Evolutionary conservation across 495 filamentous ascomycete genomes (phyloP).

Genomic region (Penicillium angulare): DNA sequence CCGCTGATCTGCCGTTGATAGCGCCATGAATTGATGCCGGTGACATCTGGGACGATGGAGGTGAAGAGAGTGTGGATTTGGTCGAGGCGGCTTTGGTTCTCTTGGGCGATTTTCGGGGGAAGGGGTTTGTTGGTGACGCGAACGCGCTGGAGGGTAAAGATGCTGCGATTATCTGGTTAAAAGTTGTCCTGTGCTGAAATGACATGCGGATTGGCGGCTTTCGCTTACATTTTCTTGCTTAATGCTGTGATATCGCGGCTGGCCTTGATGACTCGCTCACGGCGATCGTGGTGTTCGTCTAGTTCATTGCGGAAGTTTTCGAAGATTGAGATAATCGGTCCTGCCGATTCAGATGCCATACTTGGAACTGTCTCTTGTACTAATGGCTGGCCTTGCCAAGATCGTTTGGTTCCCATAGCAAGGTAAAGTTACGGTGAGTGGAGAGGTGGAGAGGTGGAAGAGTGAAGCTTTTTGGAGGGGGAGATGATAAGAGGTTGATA

Average conservation of each 20-base stretch:
- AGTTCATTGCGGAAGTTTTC: slow-evolving; percentile 80
- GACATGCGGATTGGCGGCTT: too few relatives aligned
- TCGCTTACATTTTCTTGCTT: slow-evolving; percentile 97
- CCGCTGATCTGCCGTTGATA: slow-evolving; percentile 73
- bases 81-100: slow-evolving; percentile 59
- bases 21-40: slow-evolving; percentile 74
- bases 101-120: slow-evolving; percentile 61
- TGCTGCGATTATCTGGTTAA: slow-evolving; percentile 54
- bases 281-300: slow-evolving; percentile 90
- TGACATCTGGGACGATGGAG: slow-evolving; percentile 68
- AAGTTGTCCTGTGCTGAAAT: too few relatives aligned
- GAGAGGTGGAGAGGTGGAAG: too few relatives aligned
- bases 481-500: too few relatives aligned
- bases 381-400: slow-evolving; percentile 57
- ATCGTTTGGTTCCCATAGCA: slow-evolving; percentile 58
- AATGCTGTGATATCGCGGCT: slow-evolving; percentile 87
- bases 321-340: slow-evolving; percentile 70
- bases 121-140: slow-evolving; percentile 62
- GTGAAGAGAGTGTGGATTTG: slow-evolving; percentile 68
- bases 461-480: too few relatives aligned
- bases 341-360: slow-evolving; percentile 27
- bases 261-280: slow-evolving; percentile 84
- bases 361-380: slow-evolving; percentile 17
- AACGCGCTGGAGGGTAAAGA: slow-evolving; percentile 86
- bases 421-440: too few relatives aligned